A percentile compares a stretch with the other conserved stretches of the same genome.
phyloP scores from a whole-genome alignment of 129 eudicot genomes.

The Erigeron canadensis region DNA sequence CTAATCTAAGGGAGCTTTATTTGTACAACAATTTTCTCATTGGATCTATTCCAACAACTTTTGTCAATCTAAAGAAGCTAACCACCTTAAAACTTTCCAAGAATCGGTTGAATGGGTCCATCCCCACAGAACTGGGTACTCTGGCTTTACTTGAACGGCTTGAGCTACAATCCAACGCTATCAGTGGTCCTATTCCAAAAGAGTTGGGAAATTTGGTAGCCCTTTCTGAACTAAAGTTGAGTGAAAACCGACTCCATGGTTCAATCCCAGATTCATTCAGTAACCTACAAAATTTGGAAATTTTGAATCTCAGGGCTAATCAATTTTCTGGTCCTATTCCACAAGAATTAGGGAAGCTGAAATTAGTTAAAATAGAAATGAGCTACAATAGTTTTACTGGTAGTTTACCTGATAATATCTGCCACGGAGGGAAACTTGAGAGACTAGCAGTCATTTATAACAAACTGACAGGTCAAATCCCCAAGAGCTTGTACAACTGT shows the following conservation, averaged over 20 bases:
- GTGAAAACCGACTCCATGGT: background rate
- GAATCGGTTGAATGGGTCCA: constrained; percentile 35
- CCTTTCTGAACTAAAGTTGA: background rate
- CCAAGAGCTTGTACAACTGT: background rate
- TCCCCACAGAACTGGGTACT: constrained; percentile 34
- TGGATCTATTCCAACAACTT: constrained; percentile 27
- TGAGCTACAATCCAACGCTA: background rate
- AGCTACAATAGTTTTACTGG: background rate
- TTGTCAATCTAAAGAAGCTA: constrained; percentile 24
- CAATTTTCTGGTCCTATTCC: constrained; percentile 4
- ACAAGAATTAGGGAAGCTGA: background rate
- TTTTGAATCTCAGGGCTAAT: background rate
- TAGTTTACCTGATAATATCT: background rate
- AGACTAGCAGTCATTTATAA: background rate
- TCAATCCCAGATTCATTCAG: background rate
- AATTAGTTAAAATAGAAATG: no score
- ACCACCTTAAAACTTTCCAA: background rate
- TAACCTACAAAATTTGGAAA: background rate
- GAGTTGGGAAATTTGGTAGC: constrained; percentile 2
- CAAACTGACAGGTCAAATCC: background rate
- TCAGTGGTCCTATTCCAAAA: constrained; percentile 12
- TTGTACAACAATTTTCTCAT: constrained; percentile 15
- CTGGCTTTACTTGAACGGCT: constrained; percentile 7
- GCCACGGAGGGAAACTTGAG: background rate
- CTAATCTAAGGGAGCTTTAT: constrained; percentile 8